Conservation (phyloP, 2,329 filamentous ascomycete species). For the Ceratocystis cubensis region DNA sequence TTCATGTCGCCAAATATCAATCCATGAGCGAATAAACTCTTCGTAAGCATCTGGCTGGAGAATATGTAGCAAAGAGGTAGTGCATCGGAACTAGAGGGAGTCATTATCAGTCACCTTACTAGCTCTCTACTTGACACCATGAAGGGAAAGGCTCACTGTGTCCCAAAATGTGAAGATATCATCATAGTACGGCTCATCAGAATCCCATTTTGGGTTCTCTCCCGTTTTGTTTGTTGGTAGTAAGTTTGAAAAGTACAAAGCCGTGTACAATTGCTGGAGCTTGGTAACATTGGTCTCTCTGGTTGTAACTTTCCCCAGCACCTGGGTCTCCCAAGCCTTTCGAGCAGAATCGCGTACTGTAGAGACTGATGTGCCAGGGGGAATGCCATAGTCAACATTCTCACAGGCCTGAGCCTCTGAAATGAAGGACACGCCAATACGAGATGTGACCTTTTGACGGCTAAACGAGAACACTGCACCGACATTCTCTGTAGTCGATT, state of each 20-base stretch:
- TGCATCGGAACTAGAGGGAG: conserved; percentile 43
- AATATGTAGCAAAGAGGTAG: conserved; percentile 52
- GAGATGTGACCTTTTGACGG: conserved; percentile 36
- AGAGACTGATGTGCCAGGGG: conserved; percentile 32
- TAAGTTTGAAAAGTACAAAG: conserved; percentile 56
- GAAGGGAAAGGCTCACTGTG: conserved; percentile 23
- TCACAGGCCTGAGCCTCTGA: conserved; percentile 47
- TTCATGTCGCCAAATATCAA: conserved; percentile 55
- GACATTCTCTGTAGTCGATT: conserved; percentile 25
- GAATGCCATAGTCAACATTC: conserved; percentile 46
- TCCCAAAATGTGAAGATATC: conserved; percentile 62
- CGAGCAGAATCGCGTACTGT: conserved; percentile 37
- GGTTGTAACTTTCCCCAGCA: conserved; percentile 52
- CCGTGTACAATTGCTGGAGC: conserved; percentile 51
- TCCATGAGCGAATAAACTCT: conserved; percentile 52
- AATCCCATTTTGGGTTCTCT: conserved; percentile 55
- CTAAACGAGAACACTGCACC: conserved; percentile 45
- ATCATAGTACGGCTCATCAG: conserved; percentile 55
- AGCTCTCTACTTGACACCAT: too few relatives aligned
- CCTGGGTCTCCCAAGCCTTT: conserved; percentile 46
- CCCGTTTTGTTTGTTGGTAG: conserved; percentile 58
- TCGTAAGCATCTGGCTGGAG: conserved; percentile 50
- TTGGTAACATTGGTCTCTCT: conserved; percentile 42
- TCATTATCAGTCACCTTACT: too few relatives aligned
- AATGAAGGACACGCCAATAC: conserved; percentile 58